Evolutionary conservation across 306 rosid genomes (phyloP), one percentile per base, ranked within the genome.

Genomic region (Gillenia trifoliata): DNA sequence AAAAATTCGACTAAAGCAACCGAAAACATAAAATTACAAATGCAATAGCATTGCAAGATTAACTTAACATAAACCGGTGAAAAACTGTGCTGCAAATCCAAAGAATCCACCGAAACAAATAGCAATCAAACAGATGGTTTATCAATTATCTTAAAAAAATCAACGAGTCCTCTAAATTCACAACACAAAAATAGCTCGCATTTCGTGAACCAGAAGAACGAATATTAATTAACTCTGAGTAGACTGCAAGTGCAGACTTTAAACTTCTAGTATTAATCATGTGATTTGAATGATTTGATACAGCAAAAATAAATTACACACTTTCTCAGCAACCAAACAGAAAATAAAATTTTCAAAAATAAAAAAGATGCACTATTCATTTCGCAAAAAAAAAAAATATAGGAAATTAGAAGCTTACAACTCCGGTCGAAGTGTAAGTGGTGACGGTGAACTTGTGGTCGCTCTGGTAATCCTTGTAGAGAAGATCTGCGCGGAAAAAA

Each of bases 361-460:
- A 23, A 38, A 22, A 33, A 16, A 3, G 5, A 31, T 4, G 30
- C 25, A 71, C 38, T 16, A 72, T 9, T 30, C 33, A 9, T 6
- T 19, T 60, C 29, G 23, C 11, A 19, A 0, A 26, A 2, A 10
- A 64, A 49, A 41, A 7, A 63, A 52, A 0, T 2, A 38, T 8
- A 7, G 8, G n/a, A 29, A 1, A 16, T 15, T 0, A 79, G 69
- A 56, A 72, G 77, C 88, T 86, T 83, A 94, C 98, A 63, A 94
- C 78, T 80, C 97, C 98, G 56, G 77, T 8, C 54, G 88, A 61
- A 50, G 98, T 87, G 74, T 82, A 79, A 59, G 97, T 91, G 60
- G 95, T 88, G 85, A 94, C 71, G 68, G 96, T 84, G 85, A 94
- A 88, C 85, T 91, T 94, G 89, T 93, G 97, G 82, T 94, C 98